These are phyloP conservation scores for Verticillium longisporum DNA, from an alignment of 2,329 filamentous ascomycete species.

Conservation along the genomic window DNA sequence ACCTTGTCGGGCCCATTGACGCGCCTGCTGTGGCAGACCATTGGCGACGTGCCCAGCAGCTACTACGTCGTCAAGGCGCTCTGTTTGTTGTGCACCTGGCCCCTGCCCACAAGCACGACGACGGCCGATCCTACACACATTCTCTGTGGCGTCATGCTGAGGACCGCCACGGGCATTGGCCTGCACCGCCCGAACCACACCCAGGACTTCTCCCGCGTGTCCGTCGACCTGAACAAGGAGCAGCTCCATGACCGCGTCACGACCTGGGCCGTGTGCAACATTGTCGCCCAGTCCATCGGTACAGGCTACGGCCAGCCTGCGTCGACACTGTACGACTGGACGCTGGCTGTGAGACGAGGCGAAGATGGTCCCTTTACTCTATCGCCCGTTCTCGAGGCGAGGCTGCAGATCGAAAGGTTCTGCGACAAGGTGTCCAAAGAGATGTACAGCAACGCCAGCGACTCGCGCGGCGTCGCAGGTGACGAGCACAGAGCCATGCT, in stretches of 20 bases:
- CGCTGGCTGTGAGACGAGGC: slow-evolving; percentile 53
- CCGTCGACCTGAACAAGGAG: slow-evolving; percentile 68
- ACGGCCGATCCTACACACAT: slow-evolving; percentile 77
- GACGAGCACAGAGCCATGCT: slow-evolving; percentile 61
- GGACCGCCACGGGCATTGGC: slow-evolving; percentile 76
- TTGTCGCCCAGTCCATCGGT: slow-evolving; percentile 74
- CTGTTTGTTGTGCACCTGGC: slow-evolving; percentile 75
- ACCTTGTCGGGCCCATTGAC: slow-evolving; percentile 63
- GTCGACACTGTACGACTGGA: slow-evolving; percentile 72
- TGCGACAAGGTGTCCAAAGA: slow-evolving; percentile 73
- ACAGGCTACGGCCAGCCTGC: slow-evolving; percentile 79
- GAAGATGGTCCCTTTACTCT: slow-evolving; percentile 54
- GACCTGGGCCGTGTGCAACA: slow-evolving; percentile 81
- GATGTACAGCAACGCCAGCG: slow-evolving; percentile 71
- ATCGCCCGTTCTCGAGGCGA: slow-evolving; percentile 56
- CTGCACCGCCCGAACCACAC: slow-evolving; percentile 75
- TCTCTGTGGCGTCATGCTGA: slow-evolving; percentile 78
- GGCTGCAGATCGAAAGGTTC: slow-evolving; percentile 66
- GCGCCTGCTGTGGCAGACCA: slow-evolving; percentile 68
- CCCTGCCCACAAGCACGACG: slow-evolving; percentile 73
- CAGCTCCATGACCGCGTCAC: slow-evolving; percentile 72
- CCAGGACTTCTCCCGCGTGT: slow-evolving; percentile 74
- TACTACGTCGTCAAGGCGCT: slow-evolving; percentile 78
- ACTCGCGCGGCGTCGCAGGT: slow-evolving; percentile 61
- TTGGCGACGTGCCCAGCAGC: slow-evolving; percentile 69